phyloP scores from a whole-genome alignment of 768 basidiomycete species.

The Rhodocollybia butyracea region DNA sequence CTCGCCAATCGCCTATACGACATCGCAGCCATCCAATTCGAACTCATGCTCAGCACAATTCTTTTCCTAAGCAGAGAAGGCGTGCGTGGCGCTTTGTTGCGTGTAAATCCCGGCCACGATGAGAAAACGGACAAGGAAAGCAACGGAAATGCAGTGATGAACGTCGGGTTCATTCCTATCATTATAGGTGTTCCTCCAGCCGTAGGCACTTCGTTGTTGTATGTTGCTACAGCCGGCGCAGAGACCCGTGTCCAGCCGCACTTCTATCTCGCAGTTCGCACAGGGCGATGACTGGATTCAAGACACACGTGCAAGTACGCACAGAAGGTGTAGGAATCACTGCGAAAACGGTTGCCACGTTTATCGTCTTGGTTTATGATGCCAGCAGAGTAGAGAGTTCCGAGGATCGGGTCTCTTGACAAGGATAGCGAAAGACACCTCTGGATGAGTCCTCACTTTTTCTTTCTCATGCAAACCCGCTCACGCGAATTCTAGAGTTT shows the following conservation, averaged over 20 bases:
- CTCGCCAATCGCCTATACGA: constrained; percentile 84
- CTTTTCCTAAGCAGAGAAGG: constrained; percentile 94
- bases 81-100: constrained; percentile 78
- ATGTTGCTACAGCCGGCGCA: constrained; percentile 47
- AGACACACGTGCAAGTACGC: constrained; percentile 68
- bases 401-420: constrained; percentile 28
- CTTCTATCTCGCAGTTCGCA: constrained; percentile 58
- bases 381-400: constrained; percentile 29
- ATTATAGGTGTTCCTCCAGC: constrained; percentile 68
- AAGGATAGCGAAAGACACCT: constrained; percentile 21
- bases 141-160: constrained; percentile 24
- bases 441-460: constrained; percentile 19
- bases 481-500: constrained; percentile 19
- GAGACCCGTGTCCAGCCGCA: constrained; percentile 59
- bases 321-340: constrained; percentile 87
- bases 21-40: constrained; percentile 92
- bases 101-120: constrained; percentile 34
- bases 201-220: constrained; percentile 46
- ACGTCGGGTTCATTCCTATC: constrained; percentile 63
- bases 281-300: constrained; percentile 66
- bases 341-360: constrained; percentile 68
- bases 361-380: constrained; percentile 59
- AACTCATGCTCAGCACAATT: constrained; percentile 84
- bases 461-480: no score
- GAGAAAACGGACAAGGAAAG: background rate